Evolutionary conservation across 2,329 filamentous ascomycete genomes (phyloP), one percentile per base, ranked within the genome.

Genomic region (Achaetomium macrosporum): DNA sequence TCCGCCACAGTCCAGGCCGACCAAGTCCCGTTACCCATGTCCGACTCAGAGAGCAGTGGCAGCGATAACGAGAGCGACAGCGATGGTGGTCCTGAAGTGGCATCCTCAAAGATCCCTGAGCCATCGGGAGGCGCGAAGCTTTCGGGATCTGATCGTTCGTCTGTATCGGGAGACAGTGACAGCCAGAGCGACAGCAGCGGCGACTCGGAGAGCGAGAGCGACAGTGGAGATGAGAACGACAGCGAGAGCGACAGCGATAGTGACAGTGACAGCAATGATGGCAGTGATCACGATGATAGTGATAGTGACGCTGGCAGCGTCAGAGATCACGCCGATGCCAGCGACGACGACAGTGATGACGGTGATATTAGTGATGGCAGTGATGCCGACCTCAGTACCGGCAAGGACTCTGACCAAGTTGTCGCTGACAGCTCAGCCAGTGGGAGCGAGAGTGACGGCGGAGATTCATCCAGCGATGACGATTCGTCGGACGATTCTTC

Each of bases 71-170:
- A 56, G 6, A 58, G 54, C 36, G 58, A 59, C 4, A 51, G 54
- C 41, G 60, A 59, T 41, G 60, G 59, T 30, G 57, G 61, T 16
- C 61, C 61, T 2, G 61, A 63, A 43, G 52, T 57, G 7, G 53
- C 47, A 19, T 61, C 59, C 29, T 60, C 60, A 5, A 60, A 59
- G 45, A 31, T 33, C 9, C 52, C 42, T 2, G 9, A 19, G 3
- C 20, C 16, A 17, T 19, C n/a, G 2, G 47, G 13, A 6, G 40
- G 42, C 2, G 46, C 43, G 11, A 51, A 16, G 31, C 19, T 47
- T 15, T 9, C 25, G 15, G 31, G 2, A 19, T 33, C 13, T 30
- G 35, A 20, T 8, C 31, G 12, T 13, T 37, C 42, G 16, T 35
- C 43, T 10, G 5, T 19, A 11, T 13, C 56, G 15, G 53, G 56